Conservation (phyloP, 2,329 filamentous ascomycete genomes). For the Blastomyces gilchristii region DNA sequence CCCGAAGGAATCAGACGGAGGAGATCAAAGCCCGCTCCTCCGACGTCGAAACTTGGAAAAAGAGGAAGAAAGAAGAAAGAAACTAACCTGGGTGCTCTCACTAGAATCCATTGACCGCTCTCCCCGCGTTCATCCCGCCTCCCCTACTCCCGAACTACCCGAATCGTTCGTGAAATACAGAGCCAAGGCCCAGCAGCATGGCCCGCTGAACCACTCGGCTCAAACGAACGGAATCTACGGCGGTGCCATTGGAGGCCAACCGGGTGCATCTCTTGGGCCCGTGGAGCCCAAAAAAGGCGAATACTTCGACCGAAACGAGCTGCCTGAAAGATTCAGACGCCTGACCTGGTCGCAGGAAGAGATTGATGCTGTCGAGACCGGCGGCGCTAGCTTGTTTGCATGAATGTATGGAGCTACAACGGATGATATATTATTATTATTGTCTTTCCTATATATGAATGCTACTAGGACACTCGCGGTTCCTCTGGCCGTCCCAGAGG, state of each 20-base stretch:
- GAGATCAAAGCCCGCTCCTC: background rate
- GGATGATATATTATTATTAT: background rate
- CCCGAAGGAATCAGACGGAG: too few relatives aligned
- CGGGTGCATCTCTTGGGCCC: slow-evolving; percentile 62
- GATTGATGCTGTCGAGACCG: slow-evolving; percentile 93
- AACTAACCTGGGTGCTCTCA: background rate
- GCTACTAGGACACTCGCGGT: background rate
- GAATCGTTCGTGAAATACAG: slow-evolving; percentile 54
- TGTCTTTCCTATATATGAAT: slow-evolving; percentile 2
- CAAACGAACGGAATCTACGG: slow-evolving; percentile 28
- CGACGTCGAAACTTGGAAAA: background rate
- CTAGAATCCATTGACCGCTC: slow-evolving; percentile 43
- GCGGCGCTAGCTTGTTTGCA: slow-evolving; percentile 61
- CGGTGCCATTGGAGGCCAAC: slow-evolving; percentile 45
- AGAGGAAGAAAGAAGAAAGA: background rate
- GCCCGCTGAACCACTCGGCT: slow-evolving; percentile 40
- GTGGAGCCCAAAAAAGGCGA: slow-evolving; percentile 61
- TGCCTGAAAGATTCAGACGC: slow-evolving; percentile 73
- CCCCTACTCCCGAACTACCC: slow-evolving; percentile 45
- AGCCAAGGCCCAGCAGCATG: slow-evolving; percentile 54
- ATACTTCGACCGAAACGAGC: slow-evolving; percentile 80
- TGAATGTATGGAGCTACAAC: slow-evolving; percentile 23
- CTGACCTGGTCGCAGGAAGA: slow-evolving; percentile 64
- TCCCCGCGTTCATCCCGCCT: slow-evolving; percentile 49
- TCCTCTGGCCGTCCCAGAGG: background rate